These are phyloP conservation scores for Heritiera fomes DNA, from an alignment of 345 rosid species.

Conservation along the genomic window DNA sequence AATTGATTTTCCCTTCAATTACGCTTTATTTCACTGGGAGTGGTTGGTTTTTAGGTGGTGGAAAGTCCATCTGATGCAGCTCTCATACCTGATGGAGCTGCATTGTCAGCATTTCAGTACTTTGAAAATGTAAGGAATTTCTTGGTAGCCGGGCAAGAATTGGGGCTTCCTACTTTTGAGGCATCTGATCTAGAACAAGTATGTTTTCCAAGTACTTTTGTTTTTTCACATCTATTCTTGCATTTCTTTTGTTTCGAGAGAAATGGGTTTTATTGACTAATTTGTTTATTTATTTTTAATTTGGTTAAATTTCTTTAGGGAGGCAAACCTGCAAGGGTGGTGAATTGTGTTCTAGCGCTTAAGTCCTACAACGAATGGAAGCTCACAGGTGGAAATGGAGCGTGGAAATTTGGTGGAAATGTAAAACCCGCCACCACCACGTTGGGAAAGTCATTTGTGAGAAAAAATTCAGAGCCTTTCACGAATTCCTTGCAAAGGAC, in stretches of 20 bases:
- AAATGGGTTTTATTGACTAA: neutral
- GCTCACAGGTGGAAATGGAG: slow-evolving; percentile 69
- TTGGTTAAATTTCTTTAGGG: slow-evolving; percentile 44
- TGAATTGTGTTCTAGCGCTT: slow-evolving; percentile 74
- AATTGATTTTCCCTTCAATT: neutral
- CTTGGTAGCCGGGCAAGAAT: slow-evolving; percentile 68
- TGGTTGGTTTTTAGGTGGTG: slow-evolving; percentile 51
- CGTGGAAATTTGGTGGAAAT: slow-evolving; percentile 82
- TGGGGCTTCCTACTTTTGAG: slow-evolving; percentile 78
- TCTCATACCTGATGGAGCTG: slow-evolving; percentile 80
- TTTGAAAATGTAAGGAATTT: slow-evolving; percentile 90
- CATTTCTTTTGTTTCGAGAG: neutral
- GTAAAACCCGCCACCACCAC: slow-evolving; percentile 48
- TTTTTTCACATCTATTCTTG: neutral
- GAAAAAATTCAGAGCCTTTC: slow-evolving; percentile 78
- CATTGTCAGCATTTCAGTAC: slow-evolving; percentile 83
- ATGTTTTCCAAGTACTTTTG: slow-evolving; percentile 20
- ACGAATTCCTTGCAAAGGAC: slow-evolving; percentile 62
- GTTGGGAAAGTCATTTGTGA: slow-evolving; percentile 52
- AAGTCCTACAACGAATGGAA: slow-evolving; percentile 84
- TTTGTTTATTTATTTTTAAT: slow-evolving; percentile 5
- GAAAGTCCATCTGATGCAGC: slow-evolving; percentile 78
- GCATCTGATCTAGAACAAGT: slow-evolving; percentile 95
- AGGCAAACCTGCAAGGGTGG: slow-evolving; percentile 79
- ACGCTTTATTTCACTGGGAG: slow-evolving; percentile 14